Conservation (phyloP, 345 rosid genomes). For the Clausena lansium region DNA sequence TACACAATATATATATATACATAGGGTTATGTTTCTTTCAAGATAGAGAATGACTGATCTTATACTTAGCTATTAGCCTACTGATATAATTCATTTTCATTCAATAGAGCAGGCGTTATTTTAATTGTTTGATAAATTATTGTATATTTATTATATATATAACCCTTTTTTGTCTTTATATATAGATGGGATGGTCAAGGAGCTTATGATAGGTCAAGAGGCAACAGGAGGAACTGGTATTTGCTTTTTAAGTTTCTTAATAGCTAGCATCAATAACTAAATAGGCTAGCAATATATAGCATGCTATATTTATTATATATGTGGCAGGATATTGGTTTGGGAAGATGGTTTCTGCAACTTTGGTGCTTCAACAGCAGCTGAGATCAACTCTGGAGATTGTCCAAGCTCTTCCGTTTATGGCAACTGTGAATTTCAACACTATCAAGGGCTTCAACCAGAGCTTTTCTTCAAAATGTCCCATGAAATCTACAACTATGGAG, state of each 20-base stretch:
- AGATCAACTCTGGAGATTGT: constrained; percentile 53
- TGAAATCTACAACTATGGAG: constrained; percentile 98
- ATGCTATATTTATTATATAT: not conserved
- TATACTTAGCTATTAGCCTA: not conserved
- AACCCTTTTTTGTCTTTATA: constrained; percentile 9
- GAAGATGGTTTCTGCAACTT: constrained; percentile 99
- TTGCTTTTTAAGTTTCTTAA: not conserved
- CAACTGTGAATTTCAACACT: constrained; percentile 66
- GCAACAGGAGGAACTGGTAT: constrained; percentile 97
- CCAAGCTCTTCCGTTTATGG: constrained; percentile 50
- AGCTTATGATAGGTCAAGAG: constrained; percentile 94
- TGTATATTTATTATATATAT: not conserved
- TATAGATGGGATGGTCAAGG: constrained; percentile 95
- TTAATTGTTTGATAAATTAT: not conserved
- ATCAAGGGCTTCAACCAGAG: constrained; percentile 92
- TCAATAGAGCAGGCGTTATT: not conserved
- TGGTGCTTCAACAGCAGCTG: constrained; percentile 61
- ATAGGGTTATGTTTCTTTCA: constrained; percentile 13
- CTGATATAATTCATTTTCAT: constrained; percentile 7
- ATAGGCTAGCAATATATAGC: not conserved
- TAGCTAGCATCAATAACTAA: not conserved
- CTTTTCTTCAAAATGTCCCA: constrained; percentile 99
- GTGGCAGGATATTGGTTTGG: constrained; percentile 92
- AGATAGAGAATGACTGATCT: constrained; percentile 9
- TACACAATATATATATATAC: not conserved